Percentiles rank a stretch among this genome's conserved stretches.
These are phyloP conservation scores for Yamadazyma jaroonii DNA, from an alignment of 1,139 yeast species.

Conservation along the genomic window DNA sequence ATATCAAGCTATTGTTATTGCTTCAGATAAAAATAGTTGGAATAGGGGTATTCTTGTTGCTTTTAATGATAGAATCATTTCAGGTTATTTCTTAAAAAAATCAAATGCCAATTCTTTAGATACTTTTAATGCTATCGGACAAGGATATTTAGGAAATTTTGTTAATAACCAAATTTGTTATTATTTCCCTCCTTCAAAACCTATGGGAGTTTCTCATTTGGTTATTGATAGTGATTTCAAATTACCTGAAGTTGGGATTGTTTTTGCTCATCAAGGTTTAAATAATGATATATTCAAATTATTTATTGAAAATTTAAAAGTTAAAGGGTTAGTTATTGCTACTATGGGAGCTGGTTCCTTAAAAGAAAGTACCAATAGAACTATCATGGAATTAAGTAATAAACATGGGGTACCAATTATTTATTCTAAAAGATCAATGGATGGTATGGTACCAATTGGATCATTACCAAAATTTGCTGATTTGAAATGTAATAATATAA, in stretches of 20 bases:
- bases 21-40: constrained; percentile 47
- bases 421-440: constrained; percentile 66
- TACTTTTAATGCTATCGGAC: constrained; percentile 65
- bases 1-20: constrained; percentile 67
- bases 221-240: constrained; percentile 14
- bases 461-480: constrained; percentile 28
- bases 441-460: constrained; percentile 48
- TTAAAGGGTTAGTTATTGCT: constrained; percentile 59
- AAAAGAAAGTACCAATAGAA: constrained; percentile 48
- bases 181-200: constrained; percentile 62
- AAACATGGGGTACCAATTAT: constrained; percentile 49
- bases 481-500: constrained; percentile 17
- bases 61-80: constrained; percentile 63
- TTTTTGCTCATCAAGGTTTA: constrained; percentile 61
- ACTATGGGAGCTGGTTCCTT: constrained; percentile 73
- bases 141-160: constrained; percentile 68
- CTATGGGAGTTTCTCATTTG: constrained; percentile 46
- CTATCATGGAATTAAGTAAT: constrained; percentile 30
- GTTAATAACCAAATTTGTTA: constrained; percentile 65
- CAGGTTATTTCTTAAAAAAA: constrained; percentile 69
- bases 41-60: constrained; percentile 65
- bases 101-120: constrained; percentile 68
- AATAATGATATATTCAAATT: constrained; percentile 46
- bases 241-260: constrained; percentile 30
- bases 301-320: constrained; percentile 39